Evolutionary conservation across 2,329 filamentous ascomycete genomes (phyloP), one percentile per base, ranked within the genome.

Genomic region (Colletotrichum sp.): DNA sequence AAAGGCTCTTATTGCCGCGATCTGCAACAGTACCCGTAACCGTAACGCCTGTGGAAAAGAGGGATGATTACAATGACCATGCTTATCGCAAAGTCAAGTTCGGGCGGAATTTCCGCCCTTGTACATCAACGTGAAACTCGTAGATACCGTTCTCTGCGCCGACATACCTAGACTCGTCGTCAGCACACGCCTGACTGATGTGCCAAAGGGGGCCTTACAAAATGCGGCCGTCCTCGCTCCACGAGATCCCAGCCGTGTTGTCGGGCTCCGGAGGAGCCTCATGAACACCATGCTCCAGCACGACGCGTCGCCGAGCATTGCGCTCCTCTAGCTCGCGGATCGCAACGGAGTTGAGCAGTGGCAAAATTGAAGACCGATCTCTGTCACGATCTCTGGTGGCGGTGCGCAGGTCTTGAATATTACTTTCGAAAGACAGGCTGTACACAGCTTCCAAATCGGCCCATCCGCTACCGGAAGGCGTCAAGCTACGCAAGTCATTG

Each of bases 91-190:
- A 85, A 59, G 86, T 86, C 78, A 92, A 84, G 77, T 89, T 90
- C 3, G 92, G 90, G 77, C 88, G 90, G 36, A 89, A 85, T 83
- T 92, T 94, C 76, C 94, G 88, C 72, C 86, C 88, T 65, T 90
- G 87, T 22, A 92, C 80, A 81, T 95, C 92, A 78, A 96, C 89
- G 39, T 89, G 90, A 79, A 95, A 92, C 84, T 96, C 93, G 80
- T 95, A 95, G 70, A 96, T 93, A 72, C 94, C 94, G 79, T 95
- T 92, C 81, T 95, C 92, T 39, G 92, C 90, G 25, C 90, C 92
- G 55, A 93, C 86, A 79, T 90, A 93, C 71, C 92, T 93, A 39
- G 22, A 13, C 7, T 63, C 79, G 82, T 69, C 83, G 82, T 72
- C 64, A 62, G 72, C 16, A 25, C n/a, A 32, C 12, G 22, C 13